These are phyloP conservation scores for Tetrapyrgos nigripes DNA, from an alignment of 1,284 basidiomycete species.

Conservation along the genomic window DNA sequence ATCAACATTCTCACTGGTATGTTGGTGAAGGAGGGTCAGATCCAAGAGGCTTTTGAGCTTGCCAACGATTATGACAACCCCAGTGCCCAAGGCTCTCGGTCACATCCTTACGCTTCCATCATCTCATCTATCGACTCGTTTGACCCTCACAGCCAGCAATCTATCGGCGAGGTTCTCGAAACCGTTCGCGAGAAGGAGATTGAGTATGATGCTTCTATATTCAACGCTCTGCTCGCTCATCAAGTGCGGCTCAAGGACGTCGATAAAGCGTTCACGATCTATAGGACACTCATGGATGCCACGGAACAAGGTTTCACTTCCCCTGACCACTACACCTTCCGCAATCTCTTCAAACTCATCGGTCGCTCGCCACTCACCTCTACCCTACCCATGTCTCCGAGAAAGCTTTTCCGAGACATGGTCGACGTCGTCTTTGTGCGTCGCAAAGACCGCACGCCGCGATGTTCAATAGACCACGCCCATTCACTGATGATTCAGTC, in stretches of 20 bases:
- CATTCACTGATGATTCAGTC: conserved; percentile 45
- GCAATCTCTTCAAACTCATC: conserved; percentile 48
- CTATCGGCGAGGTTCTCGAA: conserved; percentile 42
- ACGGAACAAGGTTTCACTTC: conserved; percentile 25
- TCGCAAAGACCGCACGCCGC: conserved; percentile 11
- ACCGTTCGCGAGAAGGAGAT: conserved; percentile 47
- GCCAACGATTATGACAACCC: conserved; percentile 30
- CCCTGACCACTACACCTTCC: conserved; percentile 54
- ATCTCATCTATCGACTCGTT: conserved; percentile 42
- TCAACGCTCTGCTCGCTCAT: conserved; percentile 53
- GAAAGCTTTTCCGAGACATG: conserved; percentile 57
- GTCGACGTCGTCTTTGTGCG: conserved; percentile 38
- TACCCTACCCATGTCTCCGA: conserved; percentile 36
- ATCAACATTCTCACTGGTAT: conserved; percentile 43
- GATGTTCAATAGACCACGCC: conserved; percentile 36
- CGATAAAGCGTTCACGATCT: conserved; percentile 49
- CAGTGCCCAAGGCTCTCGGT: conserved; percentile 12
- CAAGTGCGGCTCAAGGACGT: conserved; percentile 39
- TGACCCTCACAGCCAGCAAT: conserved; percentile 31
- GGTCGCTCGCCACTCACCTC: conserved; percentile 27
- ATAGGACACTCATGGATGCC: conserved; percentile 42
- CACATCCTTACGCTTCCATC: conserved; percentile 44
- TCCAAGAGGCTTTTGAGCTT: conserved; percentile 39
- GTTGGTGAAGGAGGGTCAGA: conserved; percentile 39
- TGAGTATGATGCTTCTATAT: conserved; percentile 43